phyloP scores from a whole-genome alignment of 2,329 filamentous ascomycete genomes.

The Diaporthe humulicola region DNA sequence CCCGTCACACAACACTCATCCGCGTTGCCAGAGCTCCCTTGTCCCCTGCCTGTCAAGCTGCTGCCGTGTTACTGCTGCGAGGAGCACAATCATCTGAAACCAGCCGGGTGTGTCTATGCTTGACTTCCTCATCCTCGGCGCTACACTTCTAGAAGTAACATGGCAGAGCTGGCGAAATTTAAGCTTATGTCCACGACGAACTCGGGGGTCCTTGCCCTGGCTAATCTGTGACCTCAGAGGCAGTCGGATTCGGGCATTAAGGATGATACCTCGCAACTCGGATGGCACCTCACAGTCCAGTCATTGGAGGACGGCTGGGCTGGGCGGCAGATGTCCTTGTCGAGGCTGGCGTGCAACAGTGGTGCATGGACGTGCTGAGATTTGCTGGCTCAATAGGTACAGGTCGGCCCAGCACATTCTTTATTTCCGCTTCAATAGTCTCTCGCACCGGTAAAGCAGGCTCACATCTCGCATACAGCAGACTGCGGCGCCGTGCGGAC shows the following conservation, averaged over 20 bases:
- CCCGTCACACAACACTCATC: slow-evolving; percentile 44
- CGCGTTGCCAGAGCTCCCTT: slow-evolving; percentile 37
- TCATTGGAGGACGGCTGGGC: background rate
- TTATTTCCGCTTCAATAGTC: background rate
- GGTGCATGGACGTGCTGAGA: slow-evolving; percentile 24
- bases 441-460: background rate
- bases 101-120: slow-evolving; percentile 38
- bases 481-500: background rate
- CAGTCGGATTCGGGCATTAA: background rate
- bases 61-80: slow-evolving; percentile 49
- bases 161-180: slow-evolving; percentile 25
- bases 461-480: slow-evolving; percentile 20
- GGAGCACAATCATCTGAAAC: slow-evolving; percentile 51
- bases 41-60: slow-evolving; percentile 49
- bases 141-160: slow-evolving; percentile 36
- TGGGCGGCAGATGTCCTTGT: slow-evolving; percentile 34
- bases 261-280: background rate
- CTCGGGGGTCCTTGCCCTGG: slow-evolving; percentile 15
- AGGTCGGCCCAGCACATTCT: slow-evolving; percentile 19
- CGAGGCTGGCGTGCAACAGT: slow-evolving; percentile 36
- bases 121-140: slow-evolving; percentile 33
- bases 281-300: background rate
- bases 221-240: background rate
- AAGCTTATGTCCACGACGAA: slow-evolving; percentile 38
- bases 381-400: slow-evolving; percentile 5